Conservation (phyloP, 345 rosid species). For the Limnanthes douglasii region DNA sequence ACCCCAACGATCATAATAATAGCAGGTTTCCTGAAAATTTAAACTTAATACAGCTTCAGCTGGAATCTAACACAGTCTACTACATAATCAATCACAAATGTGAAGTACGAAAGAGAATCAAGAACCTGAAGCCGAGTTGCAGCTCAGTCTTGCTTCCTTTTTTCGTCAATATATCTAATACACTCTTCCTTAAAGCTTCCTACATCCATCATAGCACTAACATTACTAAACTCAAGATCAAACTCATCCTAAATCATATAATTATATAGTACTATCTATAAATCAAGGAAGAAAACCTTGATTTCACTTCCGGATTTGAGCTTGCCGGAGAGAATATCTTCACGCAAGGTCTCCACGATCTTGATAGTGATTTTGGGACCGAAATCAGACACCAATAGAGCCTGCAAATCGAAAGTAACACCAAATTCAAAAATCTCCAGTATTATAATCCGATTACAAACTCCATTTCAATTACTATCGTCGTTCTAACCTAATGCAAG, state of each 20-base stretch:
- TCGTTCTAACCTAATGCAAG: too few relatives aligned
- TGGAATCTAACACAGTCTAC: not conserved
- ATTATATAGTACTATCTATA: not conserved
- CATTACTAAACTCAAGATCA: not conserved
- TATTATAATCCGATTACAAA: too few relatives aligned
- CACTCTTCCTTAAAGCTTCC: conserved; percentile 78
- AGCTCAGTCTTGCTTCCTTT: conserved; percentile 73
- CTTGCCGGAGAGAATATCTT: conserved; percentile 67
- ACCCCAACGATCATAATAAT: conserved; percentile 81
- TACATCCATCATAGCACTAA: conserved; percentile 11
- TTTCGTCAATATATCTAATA: conserved; percentile 47
- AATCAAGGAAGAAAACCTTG: conserved; percentile 25
- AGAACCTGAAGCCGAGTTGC: conserved; percentile 78
- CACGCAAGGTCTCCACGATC: conserved; percentile 78
- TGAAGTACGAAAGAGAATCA: not conserved
- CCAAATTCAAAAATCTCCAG: too few relatives aligned
- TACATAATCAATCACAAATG: too few relatives aligned
- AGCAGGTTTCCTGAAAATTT: conserved; percentile 68
- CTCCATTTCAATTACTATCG: too few relatives aligned
- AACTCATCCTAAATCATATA: conserved; percentile 1
- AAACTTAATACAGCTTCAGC: conserved; percentile 3
- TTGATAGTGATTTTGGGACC: conserved; percentile 79
- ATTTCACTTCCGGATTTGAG: conserved; percentile 88
- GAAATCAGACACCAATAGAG: conserved; percentile 79
- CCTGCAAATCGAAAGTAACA: conserved; percentile 20